phyloP scores from a whole-genome alignment of 2,329 filamentous ascomycete species.

The Ceratocystis smalleyi region DNA sequence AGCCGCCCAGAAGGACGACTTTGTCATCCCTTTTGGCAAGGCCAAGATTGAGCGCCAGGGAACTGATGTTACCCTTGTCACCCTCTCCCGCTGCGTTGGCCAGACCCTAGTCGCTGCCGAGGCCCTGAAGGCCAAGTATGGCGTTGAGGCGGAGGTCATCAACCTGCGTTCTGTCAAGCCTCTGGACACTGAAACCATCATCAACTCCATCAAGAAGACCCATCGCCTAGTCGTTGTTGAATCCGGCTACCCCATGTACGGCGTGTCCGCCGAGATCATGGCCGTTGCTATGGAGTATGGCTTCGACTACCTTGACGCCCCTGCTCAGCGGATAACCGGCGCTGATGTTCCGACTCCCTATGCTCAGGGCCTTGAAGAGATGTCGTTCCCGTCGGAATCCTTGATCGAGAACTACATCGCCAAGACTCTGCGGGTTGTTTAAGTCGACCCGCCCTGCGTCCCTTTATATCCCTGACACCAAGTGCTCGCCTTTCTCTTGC shows the following conservation, averaged over 20 bases:
- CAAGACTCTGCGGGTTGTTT: slow-evolving; percentile 66
- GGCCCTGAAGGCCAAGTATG: slow-evolving; percentile 88
- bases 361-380: slow-evolving; percentile 78
- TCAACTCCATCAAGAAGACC: slow-evolving; percentile 98
- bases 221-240: slow-evolving; percentile 80
- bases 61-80: slow-evolving; percentile 91
- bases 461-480: not conserved
- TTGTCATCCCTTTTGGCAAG: slow-evolving; percentile 94
- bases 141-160: slow-evolving; percentile 88
- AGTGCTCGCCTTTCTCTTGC: not conserved
- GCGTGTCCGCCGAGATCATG: slow-evolving; percentile 82
- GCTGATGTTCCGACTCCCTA: slow-evolving; percentile 97
- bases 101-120: slow-evolving; percentile 80
- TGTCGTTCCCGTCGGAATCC: slow-evolving; percentile 83
- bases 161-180: slow-evolving; percentile 97
- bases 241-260: slow-evolving; percentile 91
- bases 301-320: slow-evolving; percentile 93
- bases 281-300: slow-evolving; percentile 93
- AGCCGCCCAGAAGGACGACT: slow-evolving; percentile 88
- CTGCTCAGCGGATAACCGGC: slow-evolving; percentile 84
- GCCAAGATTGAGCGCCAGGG: slow-evolving; percentile 95
- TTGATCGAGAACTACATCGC: slow-evolving; percentile 77
- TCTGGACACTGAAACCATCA: slow-evolving; percentile 82
- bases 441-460: slow-evolving; percentile 22
- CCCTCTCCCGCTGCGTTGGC: slow-evolving; percentile 87